Conservation (phyloP, 805 yeast genomes). For the Kregervanrija pseudodelftensis region DNA sequence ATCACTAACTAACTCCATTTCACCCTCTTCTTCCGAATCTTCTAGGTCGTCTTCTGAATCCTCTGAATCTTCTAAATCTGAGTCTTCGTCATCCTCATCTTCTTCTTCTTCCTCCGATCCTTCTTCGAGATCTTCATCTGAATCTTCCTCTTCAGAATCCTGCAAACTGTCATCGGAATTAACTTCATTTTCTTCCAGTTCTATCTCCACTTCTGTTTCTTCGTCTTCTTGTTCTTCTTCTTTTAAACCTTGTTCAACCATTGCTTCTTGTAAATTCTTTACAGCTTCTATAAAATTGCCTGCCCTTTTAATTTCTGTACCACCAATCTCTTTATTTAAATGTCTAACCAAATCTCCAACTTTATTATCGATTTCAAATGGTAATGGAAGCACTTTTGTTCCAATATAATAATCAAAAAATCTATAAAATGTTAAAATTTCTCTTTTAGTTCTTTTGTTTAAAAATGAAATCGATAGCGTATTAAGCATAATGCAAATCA, state of each 20-base stretch:
- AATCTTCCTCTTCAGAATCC: slow-evolving; percentile 13
- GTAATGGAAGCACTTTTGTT: slow-evolving; percentile 55
- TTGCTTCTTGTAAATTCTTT: slow-evolving; percentile 28
- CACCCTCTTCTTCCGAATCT: slow-evolving; percentile 11
- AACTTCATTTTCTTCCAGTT: slow-evolving; percentile 22
- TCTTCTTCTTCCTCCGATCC: slow-evolving; percentile 12
- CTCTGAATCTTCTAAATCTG: slow-evolving; percentile 8
- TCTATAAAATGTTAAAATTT: slow-evolving; percentile 36
- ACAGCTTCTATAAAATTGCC: slow-evolving; percentile 46
- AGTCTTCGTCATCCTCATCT: slow-evolving; percentile 12
- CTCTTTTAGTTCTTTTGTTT: slow-evolving; percentile 13
- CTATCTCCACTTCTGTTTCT: slow-evolving; percentile 21
- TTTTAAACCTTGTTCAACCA: slow-evolving; percentile 13
- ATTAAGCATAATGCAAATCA: slow-evolving; percentile 40
- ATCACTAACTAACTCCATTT: slow-evolving; percentile 20
- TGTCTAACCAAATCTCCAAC: slow-evolving; percentile 31
- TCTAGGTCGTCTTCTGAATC: slow-evolving; percentile 12
- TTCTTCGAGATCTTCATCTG: slow-evolving; percentile 14
- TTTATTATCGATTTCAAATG: slow-evolving; percentile 41
- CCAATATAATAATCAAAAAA: slow-evolving; percentile 67
- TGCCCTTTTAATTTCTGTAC: slow-evolving; percentile 35
- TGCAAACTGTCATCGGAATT: slow-evolving; percentile 15
- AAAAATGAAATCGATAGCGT: slow-evolving; percentile 12
- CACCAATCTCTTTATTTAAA: slow-evolving; percentile 9
- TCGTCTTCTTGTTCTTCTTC: slow-evolving; percentile 14